These are phyloP conservation scores for Didymella arachidicola DNA, from an alignment of 2,329 filamentous ascomycete species.

Conservation along the genomic window DNA sequence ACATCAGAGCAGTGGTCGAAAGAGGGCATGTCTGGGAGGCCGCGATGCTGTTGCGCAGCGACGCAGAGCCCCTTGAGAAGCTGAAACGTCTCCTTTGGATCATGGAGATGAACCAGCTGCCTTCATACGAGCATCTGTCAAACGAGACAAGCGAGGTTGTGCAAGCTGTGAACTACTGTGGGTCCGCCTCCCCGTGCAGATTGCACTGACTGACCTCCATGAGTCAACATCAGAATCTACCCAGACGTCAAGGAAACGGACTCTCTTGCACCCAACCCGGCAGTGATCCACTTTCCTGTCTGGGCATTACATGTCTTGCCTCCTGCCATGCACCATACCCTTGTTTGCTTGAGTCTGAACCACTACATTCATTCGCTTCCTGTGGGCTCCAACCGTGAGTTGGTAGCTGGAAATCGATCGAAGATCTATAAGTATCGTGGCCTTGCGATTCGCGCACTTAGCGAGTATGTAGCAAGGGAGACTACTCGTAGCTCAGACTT, in stretches of 20 bases:
- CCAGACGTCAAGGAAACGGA: conserved; percentile 26
- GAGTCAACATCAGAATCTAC: conserved; percentile 40
- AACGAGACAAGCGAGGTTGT: conserved; percentile 41
- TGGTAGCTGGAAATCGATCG: conserved; percentile 23
- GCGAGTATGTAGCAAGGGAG: conserved; percentile 33
- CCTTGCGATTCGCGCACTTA: conserved; percentile 37
- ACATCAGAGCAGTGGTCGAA: conserved; percentile 27
- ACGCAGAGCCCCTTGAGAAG: conserved; percentile 28
- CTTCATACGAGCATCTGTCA: conserved; percentile 30
- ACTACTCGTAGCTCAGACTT: conserved; percentile 35
- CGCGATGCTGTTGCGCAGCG: conserved; percentile 21
- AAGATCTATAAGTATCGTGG: conserved; percentile 43
- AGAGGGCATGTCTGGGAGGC: conserved; percentile 25
- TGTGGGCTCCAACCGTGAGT: conserved; percentile 15
- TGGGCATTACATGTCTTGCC: conserved; percentile 39
- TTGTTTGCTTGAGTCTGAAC: conserved; percentile 39
- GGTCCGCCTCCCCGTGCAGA: neutral
- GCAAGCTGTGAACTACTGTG: conserved; percentile 45
- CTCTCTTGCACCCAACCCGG: conserved; percentile 38
- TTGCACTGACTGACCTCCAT: conserved; percentile 5
- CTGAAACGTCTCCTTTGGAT: conserved; percentile 26
- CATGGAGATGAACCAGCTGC: conserved; percentile 33
- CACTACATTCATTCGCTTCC: conserved; percentile 36
- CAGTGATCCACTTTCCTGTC: conserved; percentile 37
- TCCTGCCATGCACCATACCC: conserved; percentile 38